Evolutionary conservation across 208 protist genomes (phyloP), one percentile per base, ranked within the genome.

Genomic region (Crithidia expoeki): DNA sequence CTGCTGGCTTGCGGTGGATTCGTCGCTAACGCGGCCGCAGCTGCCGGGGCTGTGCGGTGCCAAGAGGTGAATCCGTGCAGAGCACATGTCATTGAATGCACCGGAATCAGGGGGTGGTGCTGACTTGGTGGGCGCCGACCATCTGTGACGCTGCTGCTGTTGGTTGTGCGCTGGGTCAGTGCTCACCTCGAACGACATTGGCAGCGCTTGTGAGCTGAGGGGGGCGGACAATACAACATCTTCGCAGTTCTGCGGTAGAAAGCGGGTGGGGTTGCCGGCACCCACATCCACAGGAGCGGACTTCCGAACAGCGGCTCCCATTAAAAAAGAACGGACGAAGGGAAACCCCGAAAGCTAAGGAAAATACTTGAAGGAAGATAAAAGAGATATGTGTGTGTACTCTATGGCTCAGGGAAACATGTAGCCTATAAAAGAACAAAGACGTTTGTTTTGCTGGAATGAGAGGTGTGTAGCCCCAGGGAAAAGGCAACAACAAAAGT

Each of bases 251-350:
- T 9, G 21, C 10, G 55, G 55, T 0, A 9, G 7, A 7, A 1
- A 19, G 30, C 0, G 16, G 17, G 59, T 40, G 17, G 44, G 16
- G n/a, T n/a, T 11, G 46, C 1, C 4, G 30, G 32, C 44, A 28
- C 44, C 17, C 30, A 10, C 59, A n/a, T 55, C 44, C 28, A 27
- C 25, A 23, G 59, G 11, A 23, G 17, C 11, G 4, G 27, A 17
- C n/a, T 55, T 65, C 9, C 28, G 59, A 17, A 19, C 59, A 40
- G 59, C 59, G n/a, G 30, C 59, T 25, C 67, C 57, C 50, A 73
- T 73, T 44, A 2, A 11, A 5, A 44, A 47, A n/a, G 4, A 47
- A 3, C 5, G 12, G 36, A 40, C 9, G 16, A 47, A 47, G n/a
- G n/a, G n/a, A 17, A n/a, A 47, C 42, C 12, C 4, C 12, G 16